phyloP scores from a whole-genome alignment of 306 rosid species.

The Lithocarpus polystachyus region DNA sequence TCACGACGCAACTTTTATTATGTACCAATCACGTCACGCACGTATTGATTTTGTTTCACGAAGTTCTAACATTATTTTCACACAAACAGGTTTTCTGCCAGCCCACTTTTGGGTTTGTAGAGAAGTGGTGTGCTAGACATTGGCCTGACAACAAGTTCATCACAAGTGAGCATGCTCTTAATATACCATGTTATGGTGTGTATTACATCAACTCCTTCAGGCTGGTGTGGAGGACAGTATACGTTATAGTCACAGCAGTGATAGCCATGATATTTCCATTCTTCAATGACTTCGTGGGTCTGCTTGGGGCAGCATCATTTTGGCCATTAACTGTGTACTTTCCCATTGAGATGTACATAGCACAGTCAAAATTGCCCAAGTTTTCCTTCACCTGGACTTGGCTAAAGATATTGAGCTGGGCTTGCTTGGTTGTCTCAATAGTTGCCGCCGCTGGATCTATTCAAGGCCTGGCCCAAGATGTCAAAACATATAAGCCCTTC shows the following conservation, averaged over 20 bases:
- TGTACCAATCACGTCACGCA: too few relatives aligned
- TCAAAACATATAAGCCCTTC: conserved; percentile 82
- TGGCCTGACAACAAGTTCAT: conserved; percentile 74
- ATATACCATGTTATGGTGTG: conserved; percentile 49
- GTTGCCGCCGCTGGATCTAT: conserved; percentile 83
- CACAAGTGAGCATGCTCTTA: conserved; percentile 45
- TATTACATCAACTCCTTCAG: conserved; percentile 59
- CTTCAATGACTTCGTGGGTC: conserved; percentile 87
- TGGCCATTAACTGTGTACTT: conserved; percentile 92
- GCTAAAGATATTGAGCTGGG: conserved; percentile 84
- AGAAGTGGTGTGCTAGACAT: conserved; percentile 34
- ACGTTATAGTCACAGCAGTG: conserved; percentile 64
- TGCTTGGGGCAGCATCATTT: conserved; percentile 85
- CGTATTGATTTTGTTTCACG: too few relatives aligned
- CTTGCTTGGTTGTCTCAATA: conserved; percentile 68
- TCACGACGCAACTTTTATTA: too few relatives aligned
- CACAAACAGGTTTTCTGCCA: conserved; percentile 76
- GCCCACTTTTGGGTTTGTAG: conserved; percentile 76
- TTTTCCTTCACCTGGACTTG: conserved; percentile 81
- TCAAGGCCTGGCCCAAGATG: conserved; percentile 67
- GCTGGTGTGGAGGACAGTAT: conserved; percentile 74
- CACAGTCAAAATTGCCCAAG: conserved; percentile 57
- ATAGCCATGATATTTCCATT: conserved; percentile 92
- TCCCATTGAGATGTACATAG: conserved; percentile 93
- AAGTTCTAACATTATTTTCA: background rate